These are phyloP conservation scores for Phytophthora europaea DNA, from an alignment of 352 stramenopile genomes.

Conservation along the genomic window DNA sequence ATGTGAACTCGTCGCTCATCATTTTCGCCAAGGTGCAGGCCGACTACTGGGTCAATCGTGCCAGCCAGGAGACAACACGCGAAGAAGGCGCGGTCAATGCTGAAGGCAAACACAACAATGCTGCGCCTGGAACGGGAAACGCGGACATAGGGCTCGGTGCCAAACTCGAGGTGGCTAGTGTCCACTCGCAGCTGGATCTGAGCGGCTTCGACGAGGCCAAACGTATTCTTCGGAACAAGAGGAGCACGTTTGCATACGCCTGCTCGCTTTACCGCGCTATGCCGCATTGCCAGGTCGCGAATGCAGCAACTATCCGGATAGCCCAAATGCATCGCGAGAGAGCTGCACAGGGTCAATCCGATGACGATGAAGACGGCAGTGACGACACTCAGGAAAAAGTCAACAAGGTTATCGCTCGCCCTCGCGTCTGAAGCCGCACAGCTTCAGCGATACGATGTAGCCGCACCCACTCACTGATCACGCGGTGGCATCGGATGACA, in stretches of 20 bases:
- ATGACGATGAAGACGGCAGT: slow-evolving; percentile 47
- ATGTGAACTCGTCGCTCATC: slow-evolving; percentile 81
- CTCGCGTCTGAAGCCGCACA: slow-evolving; percentile 47
- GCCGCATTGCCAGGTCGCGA: slow-evolving; percentile 27
- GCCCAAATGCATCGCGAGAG: slow-evolving; percentile 16
- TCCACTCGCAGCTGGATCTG: slow-evolving; percentile 71
- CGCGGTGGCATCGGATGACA: slow-evolving; percentile 66
- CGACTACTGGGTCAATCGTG: slow-evolving; percentile 78
- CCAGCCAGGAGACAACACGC: slow-evolving; percentile 34
- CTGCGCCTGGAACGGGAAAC: slow-evolving; percentile 17
- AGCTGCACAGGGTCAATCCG: slow-evolving; percentile 35
- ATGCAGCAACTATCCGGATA: slow-evolving; percentile 21
- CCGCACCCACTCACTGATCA: slow-evolving; percentile 65
- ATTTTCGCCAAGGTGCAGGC: slow-evolving; percentile 86
- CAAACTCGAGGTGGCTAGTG: slow-evolving; percentile 73
- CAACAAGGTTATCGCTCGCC: slow-evolving; percentile 7
- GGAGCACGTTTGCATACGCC: slow-evolving; percentile 80
- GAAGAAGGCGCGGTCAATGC: slow-evolving; percentile 7
- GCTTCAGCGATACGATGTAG: slow-evolving; percentile 52
- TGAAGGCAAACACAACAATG: slow-evolving; percentile 1
- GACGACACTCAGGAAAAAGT: slow-evolving; percentile 20
- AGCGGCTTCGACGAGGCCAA: slow-evolving; percentile 79
- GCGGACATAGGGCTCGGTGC: slow-evolving; percentile 43
- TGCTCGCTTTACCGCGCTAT: slow-evolving; percentile 66
- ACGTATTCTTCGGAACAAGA: slow-evolving; percentile 72